phyloP scores from a whole-genome alignment of 2,329 filamentous ascomycete species.

The Hawksworthiomyces lignivorus region DNA sequence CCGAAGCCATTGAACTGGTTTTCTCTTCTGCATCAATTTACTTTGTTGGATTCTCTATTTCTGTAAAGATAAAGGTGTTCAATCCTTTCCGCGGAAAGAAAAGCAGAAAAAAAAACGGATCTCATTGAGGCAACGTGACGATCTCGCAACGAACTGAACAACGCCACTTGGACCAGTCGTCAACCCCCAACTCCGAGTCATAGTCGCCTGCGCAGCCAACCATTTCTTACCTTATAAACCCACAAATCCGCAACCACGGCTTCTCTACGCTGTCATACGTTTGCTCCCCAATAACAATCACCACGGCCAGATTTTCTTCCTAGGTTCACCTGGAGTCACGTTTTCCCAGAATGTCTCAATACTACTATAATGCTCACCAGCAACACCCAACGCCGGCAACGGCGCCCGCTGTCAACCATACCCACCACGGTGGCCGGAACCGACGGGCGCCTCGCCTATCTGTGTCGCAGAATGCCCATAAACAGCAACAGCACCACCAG shows the following conservation, averaged over 20 bases:
- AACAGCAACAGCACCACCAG: conserved; percentile 42
- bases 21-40: no score
- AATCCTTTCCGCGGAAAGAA: no score
- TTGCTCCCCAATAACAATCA: neutral
- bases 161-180: conserved; percentile 3
- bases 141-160: neutral
- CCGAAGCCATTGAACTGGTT: neutral
- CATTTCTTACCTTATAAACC: neutral
- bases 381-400: conserved; percentile 48
- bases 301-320: neutral
- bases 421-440: conserved; percentile 76
- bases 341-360: conserved; percentile 46
- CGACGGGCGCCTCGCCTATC: conserved; percentile 75
- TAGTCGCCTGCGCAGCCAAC: neutral
- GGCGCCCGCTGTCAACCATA: conserved; percentile 55
- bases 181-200: conserved; percentile 6
- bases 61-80: no score
- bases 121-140: no score
- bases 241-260: conserved; percentile 8
- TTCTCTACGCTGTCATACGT: conserved; percentile 1
- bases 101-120: no score
- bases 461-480: conserved; percentile 73
- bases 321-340: neutral
- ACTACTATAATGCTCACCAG: conserved; percentile 54
- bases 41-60: no score